phyloP scores from a whole-genome alignment of 352 stramenopile genomes.

The Globisporangium takayamanum region DNA sequence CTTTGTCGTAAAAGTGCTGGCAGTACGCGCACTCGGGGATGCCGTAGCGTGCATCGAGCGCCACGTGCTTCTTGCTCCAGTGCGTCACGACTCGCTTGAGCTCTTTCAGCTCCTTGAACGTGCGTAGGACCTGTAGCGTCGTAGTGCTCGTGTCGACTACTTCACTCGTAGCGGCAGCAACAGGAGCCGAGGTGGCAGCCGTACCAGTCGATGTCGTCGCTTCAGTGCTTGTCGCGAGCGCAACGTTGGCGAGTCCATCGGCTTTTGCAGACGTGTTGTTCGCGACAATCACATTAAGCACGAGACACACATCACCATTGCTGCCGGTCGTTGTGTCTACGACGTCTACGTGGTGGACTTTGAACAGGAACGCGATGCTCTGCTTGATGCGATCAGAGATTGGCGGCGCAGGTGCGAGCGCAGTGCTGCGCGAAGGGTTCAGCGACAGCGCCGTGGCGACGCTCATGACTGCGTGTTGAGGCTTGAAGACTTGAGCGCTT shows the following conservation, averaged over 20 bases:
- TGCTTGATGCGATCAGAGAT: neutral
- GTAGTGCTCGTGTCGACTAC: neutral
- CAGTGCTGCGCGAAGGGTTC: too few relatives aligned
- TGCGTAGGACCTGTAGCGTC: slow-evolving; percentile 9
- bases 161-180: too few relatives aligned
- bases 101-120: slow-evolving; percentile 6
- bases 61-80: slow-evolving; percentile 1
- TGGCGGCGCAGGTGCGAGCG: too few relatives aligned
- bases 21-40: slow-evolving; percentile 1
- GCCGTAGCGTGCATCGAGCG: neutral
- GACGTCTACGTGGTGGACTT: neutral
- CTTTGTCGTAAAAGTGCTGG: neutral
- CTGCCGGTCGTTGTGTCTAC: neutral
- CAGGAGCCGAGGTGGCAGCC: too few relatives aligned
- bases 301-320: neutral
- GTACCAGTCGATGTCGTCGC: too few relatives aligned
- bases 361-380: neutral
- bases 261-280: neutral
- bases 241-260: too few relatives aligned
- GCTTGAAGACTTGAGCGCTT: too few relatives aligned
- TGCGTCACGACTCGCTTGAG: neutral
- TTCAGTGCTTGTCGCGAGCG: too few relatives aligned
- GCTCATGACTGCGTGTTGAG: too few relatives aligned
- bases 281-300: neutral
- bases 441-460: too few relatives aligned